Base-by-base conservation (phyloP, 495 filamentous ascomycete genomes). In the Elaphomyces granulatus region DNA sequence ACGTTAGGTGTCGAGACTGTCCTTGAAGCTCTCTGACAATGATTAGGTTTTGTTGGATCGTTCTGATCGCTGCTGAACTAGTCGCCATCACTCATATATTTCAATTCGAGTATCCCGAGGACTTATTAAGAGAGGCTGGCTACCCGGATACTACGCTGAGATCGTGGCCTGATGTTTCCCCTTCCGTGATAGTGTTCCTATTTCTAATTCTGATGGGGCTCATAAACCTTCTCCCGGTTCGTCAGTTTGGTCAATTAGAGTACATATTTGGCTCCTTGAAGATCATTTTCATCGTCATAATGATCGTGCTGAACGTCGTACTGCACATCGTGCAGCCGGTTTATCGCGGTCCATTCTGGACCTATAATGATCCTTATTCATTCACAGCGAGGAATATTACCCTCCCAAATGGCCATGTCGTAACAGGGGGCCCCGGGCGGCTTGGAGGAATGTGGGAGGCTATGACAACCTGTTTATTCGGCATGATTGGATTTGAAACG, bases 201-300 rank as follows among this genome's bases (percentile, higher is more conserved):
- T 66, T 63, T 40, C 48, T 70, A 18, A 48, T 64, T 16, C 37
- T 66, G 1, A 61, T 61, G 2, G 40, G 54, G 2, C 30, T 46
- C 4, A 59, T 67, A 44, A 70, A 68, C 40, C 51, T 70, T 43
- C 54, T 66, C 38, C 61, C 61, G 1, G 63, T 68, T 10, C 60
- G 56, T 31, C 56, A 61, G 50, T 70, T 65, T 43, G 66, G 66
- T 12, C 58, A 67, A 37, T 48, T 70, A 6, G 64, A 70, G 46
- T 70, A 70, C 36, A 39, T 64, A 3, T 64, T 68, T 39, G 66
- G 65, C 1, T 50, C 49, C 17, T 41, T 66, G 37, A 70, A 70
- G 51, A 46, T 70, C n/a, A 50, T 53, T 1, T 67, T 68, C 36
- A 67, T 70, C 32, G 49, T 47, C 1, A 52, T 59, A 38, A 50